Percentiles rank a stretch among this genome's conserved stretches.
phyloP scores from a whole-genome alignment of 768 basidiomycete species.

The Leccinum pellstonianum region DNA sequence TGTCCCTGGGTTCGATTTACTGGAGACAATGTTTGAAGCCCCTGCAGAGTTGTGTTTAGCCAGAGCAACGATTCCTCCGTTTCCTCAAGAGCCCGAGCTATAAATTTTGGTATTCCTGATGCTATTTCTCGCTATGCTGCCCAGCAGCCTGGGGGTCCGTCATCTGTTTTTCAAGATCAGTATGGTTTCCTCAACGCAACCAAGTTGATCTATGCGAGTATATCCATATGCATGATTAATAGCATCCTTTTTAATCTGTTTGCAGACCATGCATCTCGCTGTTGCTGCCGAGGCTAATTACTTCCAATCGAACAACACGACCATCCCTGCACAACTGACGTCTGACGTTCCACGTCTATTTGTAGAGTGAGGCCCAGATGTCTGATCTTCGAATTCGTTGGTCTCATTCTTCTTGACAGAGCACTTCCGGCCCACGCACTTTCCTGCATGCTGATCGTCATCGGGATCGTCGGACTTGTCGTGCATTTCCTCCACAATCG shows the following conservation, averaged over 20 bases:
- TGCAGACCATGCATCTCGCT: constrained; percentile 58
- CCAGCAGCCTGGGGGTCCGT: constrained; percentile 39
- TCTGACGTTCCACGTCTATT: constrained; percentile 48
- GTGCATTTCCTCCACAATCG: constrained; percentile 49
- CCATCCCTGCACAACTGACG: constrained; percentile 40
- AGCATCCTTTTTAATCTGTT: background rate
- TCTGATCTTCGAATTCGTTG: background rate
- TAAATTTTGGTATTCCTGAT: constrained; percentile 52
- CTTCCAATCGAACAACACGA: constrained; percentile 44
- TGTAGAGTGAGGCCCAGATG: constrained; percentile 48
- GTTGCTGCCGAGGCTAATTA: constrained; percentile 58
- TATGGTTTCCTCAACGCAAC: constrained; percentile 58
- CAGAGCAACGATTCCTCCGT: constrained; percentile 44
- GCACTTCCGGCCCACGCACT: constrained; percentile 53
- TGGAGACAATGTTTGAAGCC: background rate
- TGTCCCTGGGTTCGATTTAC: background rate
- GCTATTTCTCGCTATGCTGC: constrained; percentile 57
- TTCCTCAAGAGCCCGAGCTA: constrained; percentile 48
- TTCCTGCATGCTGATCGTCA: constrained; percentile 44
- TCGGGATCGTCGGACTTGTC: constrained; percentile 47
- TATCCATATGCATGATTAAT: background rate
- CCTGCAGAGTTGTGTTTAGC: constrained; percentile 41
- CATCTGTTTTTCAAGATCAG: constrained; percentile 45
- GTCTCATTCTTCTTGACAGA: constrained; percentile 33
- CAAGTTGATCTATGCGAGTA: constrained; percentile 32